Evolutionary conservation across 371 early-diverging fungal genomes (phyloP).

Genomic region (Nematocida sp.): DNA sequence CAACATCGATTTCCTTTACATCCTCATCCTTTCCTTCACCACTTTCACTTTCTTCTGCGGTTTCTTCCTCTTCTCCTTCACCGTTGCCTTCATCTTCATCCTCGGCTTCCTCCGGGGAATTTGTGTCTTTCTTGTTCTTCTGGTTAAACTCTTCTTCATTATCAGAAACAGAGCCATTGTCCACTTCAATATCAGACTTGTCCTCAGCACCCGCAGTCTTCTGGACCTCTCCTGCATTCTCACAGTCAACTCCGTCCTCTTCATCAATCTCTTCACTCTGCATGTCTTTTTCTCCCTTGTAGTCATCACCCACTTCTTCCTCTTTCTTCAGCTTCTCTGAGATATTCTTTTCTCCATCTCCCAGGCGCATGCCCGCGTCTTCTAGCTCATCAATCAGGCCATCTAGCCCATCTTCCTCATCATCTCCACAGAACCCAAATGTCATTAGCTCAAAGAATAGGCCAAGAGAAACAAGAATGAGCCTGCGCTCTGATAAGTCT

Average conservation of each 20-base stretch:
- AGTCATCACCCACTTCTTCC: slow-evolving; percentile 61
- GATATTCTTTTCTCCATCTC: slow-evolving; percentile 64
- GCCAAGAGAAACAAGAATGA: slow-evolving; percentile 28
- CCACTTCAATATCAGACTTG: slow-evolving; percentile 48
- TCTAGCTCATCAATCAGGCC: slow-evolving; percentile 56
- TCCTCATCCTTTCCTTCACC: slow-evolving; percentile 16
- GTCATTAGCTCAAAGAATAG: slow-evolving; percentile 56
- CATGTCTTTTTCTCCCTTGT: slow-evolving; percentile 57
- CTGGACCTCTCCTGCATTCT: slow-evolving; percentile 52
- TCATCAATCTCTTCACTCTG: slow-evolving; percentile 50
- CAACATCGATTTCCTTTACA: slow-evolving; percentile 22
- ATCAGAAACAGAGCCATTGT: slow-evolving; percentile 53
- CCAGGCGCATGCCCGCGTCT: slow-evolving; percentile 60
- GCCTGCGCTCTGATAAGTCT: slow-evolving; percentile 11
- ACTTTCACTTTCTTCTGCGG: slow-evolving; percentile 2
- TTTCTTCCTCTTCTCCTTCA: slow-evolving; percentile 33
- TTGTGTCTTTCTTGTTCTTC: slow-evolving; percentile 36
- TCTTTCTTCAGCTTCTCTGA: slow-evolving; percentile 64
- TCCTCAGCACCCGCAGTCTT: slow-evolving; percentile 57
- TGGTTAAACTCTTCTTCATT: slow-evolving; percentile 56
- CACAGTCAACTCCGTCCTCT: slow-evolving; percentile 58
- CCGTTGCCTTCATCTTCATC: slow-evolving; percentile 13
- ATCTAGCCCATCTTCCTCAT: slow-evolving; percentile 44
- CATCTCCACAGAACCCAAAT: slow-evolving; percentile 59
- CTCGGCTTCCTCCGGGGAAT: slow-evolving; percentile 38